These are phyloP conservation scores for Boletus sensibilis DNA, from an alignment of 768 basidiomycete genomes.

Conservation along the genomic window DNA sequence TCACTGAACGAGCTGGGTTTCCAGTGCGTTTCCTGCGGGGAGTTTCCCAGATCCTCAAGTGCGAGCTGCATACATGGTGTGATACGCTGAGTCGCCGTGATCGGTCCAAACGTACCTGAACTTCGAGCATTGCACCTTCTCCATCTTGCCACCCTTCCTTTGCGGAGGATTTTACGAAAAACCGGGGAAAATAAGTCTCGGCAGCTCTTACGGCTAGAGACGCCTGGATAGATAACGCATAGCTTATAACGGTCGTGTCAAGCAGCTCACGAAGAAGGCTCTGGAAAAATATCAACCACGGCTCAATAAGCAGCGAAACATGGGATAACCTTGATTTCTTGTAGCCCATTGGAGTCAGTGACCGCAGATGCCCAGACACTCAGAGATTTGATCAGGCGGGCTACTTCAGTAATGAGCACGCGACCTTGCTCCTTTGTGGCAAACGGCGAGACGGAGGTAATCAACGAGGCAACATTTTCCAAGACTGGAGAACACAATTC, in stretches of 20 bases:
- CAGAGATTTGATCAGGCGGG: conserved; percentile 16
- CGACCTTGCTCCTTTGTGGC: conserved; percentile 19
- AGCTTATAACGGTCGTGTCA: conserved; percentile 37
- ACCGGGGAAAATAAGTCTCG: conserved; percentile 44
- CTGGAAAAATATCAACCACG: conserved; percentile 20
- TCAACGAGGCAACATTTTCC: conserved; percentile 9
- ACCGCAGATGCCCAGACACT: conserved; percentile 15
- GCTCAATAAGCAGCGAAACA: background rate
- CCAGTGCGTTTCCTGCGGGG: conserved; percentile 1
- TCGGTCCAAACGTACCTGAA: conserved; percentile 38
- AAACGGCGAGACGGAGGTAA: conserved; percentile 16
- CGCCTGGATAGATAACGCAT: conserved; percentile 40
- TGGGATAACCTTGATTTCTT: conserved; percentile 22
- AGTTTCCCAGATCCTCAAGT: conserved; percentile 34
- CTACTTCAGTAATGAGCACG: conserved; percentile 17
- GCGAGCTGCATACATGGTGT: conserved; percentile 24
- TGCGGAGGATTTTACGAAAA: conserved; percentile 36
- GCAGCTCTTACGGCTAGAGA: conserved; percentile 49
- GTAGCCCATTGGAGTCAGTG: background rate
- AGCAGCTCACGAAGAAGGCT: conserved; percentile 31
- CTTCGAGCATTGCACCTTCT: conserved; percentile 34
- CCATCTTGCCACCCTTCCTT: conserved; percentile 41
- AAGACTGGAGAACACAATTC: conserved; percentile 24
- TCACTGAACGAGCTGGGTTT: conserved; percentile 29
- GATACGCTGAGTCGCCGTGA: background rate